phyloP scores from a whole-genome alignment of 768 basidiomycete genomes.

The Lactifluus rugatus region DNA sequence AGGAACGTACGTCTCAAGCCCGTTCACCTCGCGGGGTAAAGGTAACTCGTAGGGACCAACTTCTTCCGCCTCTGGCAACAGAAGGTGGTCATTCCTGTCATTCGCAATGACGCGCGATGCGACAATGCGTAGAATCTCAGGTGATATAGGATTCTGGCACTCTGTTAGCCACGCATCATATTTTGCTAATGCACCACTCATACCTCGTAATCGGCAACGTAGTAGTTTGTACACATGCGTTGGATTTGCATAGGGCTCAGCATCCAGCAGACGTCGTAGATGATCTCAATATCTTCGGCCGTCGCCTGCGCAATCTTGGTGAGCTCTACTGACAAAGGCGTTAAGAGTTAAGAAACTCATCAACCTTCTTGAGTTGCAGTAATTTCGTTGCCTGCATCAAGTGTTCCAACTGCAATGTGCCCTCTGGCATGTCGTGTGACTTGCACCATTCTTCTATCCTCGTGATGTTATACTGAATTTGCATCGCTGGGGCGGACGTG shows the following conservation, averaged over 20 bases:
- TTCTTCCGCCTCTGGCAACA: constrained; percentile 95
- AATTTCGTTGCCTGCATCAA: constrained; percentile 99
- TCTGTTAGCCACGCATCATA: constrained; percentile 8
- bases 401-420: constrained; percentile 93
- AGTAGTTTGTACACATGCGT: constrained; percentile 98
- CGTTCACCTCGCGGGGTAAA: constrained; percentile 87
- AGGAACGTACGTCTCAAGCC: constrained; percentile 92
- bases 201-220: constrained; percentile 98
- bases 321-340: neutral
- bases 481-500: constrained; percentile 67
- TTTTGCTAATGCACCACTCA: constrained; percentile 9
- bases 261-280: constrained; percentile 99
- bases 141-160: constrained; percentile 83
- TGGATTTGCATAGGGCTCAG: constrained; percentile 98
- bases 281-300: constrained; percentile 93
- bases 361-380: constrained; percentile 91
- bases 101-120: constrained; percentile 92
- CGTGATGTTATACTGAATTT: constrained; percentile 99
- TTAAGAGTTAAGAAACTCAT: constrained; percentile 12
- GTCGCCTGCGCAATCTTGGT: constrained; percentile 51
- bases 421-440: constrained; percentile 99
- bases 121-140: constrained; percentile 93
- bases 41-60: constrained; percentile 93
- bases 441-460: constrained; percentile 99
- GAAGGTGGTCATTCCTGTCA: constrained; percentile 93